A percentile compares a stretch with the other conserved stretches of the same genome.
Conservation (phyloP, 2,329 filamentous ascomycete genomes). For the Ophiocordyceps polyrhachis-furcata region DNA sequence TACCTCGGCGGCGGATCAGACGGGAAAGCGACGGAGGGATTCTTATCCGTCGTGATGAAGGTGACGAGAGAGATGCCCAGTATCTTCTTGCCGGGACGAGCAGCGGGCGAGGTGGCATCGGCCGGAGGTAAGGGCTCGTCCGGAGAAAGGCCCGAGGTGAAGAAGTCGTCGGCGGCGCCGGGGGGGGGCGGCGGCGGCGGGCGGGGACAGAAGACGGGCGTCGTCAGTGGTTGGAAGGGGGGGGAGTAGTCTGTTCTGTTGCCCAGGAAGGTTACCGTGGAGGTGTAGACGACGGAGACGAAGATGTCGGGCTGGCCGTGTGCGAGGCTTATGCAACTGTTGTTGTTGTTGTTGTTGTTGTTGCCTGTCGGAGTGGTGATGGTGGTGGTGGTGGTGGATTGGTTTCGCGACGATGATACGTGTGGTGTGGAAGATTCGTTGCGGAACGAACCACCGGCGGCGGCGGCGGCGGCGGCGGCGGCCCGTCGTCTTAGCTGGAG, state of each 20-base stretch:
- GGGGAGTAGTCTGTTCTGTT: conserved; percentile 27
- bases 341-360: too few relatives aligned
- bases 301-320: conserved; percentile 14
- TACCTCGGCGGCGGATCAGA: conserved; percentile 21
- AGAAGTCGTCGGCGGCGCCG: too few relatives aligned
- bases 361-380: too few relatives aligned
- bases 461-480: too few relatives aligned
- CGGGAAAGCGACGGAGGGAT: conserved; percentile 28
- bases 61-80: conserved; percentile 15
- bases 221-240: conserved; percentile 21
- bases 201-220: conserved; percentile 18
- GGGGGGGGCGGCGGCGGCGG: too few relatives aligned
- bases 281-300: conserved; percentile 28
- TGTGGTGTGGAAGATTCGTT: too few relatives aligned
- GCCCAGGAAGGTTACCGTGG: conserved; percentile 29
- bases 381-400: too few relatives aligned
- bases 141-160: background rate
- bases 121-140: background rate
- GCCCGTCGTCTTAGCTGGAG: too few relatives aligned
- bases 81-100: background rate
- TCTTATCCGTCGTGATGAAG: conserved; percentile 34
- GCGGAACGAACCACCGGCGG: too few relatives aligned
- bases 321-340: conserved; percentile 13
- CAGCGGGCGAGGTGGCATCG: background rate
- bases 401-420: too few relatives aligned